Conservation (phyloP, 2,329 filamentous ascomycete species). For the Orbilia oligospora region DNA sequence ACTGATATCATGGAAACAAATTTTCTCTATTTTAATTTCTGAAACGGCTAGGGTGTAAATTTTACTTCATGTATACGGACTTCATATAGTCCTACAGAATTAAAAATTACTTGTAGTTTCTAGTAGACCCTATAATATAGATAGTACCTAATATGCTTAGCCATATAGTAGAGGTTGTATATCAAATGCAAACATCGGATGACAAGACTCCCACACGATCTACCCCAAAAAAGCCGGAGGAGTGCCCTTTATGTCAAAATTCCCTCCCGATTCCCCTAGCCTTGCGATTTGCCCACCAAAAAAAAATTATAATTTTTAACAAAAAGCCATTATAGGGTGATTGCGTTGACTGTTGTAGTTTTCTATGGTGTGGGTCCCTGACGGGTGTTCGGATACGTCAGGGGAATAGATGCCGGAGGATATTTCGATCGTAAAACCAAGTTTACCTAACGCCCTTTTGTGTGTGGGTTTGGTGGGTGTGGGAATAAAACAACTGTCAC, state of each 20-base stretch:
- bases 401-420: constrained; percentile 35
- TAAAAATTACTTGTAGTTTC: too few relatives aligned
- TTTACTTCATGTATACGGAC: background rate
- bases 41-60: background rate
- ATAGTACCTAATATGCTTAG: too few relatives aligned
- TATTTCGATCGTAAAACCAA: constrained; percentile 28
- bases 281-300: background rate
- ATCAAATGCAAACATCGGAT: background rate
- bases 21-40: background rate
- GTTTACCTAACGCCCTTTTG: background rate
- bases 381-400: constrained; percentile 53
- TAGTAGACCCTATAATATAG: background rate
- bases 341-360: constrained; percentile 38
- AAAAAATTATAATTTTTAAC: too few relatives aligned
- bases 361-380: constrained; percentile 29
- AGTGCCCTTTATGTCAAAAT: background rate
- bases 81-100: background rate
- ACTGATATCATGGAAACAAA: too few relatives aligned
- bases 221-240: background rate
- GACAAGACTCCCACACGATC: constrained; percentile 13
- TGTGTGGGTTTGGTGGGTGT: background rate
- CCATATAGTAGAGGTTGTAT: background rate
- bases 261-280: background rate
- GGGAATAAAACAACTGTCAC: constrained; percentile 20
- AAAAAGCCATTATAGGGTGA: background rate